phyloP scores from a whole-genome alignment of 176 grass and related monocot species.

The Hordeum vulgare region MorexV3_pseudomolecules_assembly NC_058524.1:531478908-531479407 shows the following conservation, averaged over 20 bases:
- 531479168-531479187: constrained; percentile 42
- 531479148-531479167: neutral
- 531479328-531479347: constrained; percentile 7
- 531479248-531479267: constrained; percentile 43
- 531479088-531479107: neutral
- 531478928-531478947: too few species aligned
- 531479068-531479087: neutral
- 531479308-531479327: constrained; percentile 7
- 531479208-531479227: constrained; percentile 53
- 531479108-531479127: neutral
- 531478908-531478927: too few species aligned
- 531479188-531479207: constrained; percentile 52
- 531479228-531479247: constrained; percentile 40
- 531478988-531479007: neutral
- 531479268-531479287: constrained; percentile 5
- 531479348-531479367: constrained; percentile 5
- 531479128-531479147: neutral
- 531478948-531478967: too few species aligned
- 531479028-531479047: neutral
- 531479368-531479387: constrained; percentile 5
- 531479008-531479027: neutral
- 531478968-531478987: neutral
- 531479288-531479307: constrained; percentile 13
- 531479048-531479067: neutral
- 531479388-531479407: constrained; percentile 53